These are phyloP conservation scores for Hemisphaericaspora lyxosophila DNA, from an alignment of 1,139 yeast species.

Conservation along the genomic window DNA sequence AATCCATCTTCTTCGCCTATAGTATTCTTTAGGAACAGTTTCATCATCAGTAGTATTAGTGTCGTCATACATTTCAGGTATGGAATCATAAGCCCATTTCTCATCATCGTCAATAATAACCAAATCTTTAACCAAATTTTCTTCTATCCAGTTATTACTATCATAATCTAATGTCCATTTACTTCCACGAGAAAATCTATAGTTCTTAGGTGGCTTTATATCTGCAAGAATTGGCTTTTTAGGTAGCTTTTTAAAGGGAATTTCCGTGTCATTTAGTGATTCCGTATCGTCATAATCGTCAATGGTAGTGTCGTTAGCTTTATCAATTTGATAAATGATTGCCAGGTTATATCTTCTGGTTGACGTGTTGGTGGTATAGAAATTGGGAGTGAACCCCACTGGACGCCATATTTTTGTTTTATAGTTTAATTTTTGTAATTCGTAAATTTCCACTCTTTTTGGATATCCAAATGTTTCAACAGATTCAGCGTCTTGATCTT, in stretches of 20 bases:
- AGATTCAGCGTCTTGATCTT: slow-evolving; percentile 9
- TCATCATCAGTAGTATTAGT: slow-evolving; percentile 15
- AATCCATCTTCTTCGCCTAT: slow-evolving; percentile 58
- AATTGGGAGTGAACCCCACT: slow-evolving; percentile 56
- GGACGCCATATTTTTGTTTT: slow-evolving; percentile 58
- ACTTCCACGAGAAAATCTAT: slow-evolving; percentile 46
- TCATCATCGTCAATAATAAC: slow-evolving; percentile 64
- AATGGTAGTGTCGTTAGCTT: slow-evolving; percentile 4
- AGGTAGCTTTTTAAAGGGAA: slow-evolving; percentile 9
- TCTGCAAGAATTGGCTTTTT: slow-evolving; percentile 25
- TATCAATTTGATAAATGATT: background rate
- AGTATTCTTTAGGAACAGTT: slow-evolving; percentile 19
- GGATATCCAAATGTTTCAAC: slow-evolving; percentile 19
- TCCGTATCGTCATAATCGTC: slow-evolving; percentile 18
- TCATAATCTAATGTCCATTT: slow-evolving; percentile 62
- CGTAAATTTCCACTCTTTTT: slow-evolving; percentile 59
- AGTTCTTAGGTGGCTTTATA: slow-evolving; percentile 55
- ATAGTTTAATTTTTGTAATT: slow-evolving; percentile 59
- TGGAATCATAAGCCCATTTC: slow-evolving; percentile 72
- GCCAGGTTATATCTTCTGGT: slow-evolving; percentile 19
- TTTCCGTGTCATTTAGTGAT: slow-evolving; percentile 11
- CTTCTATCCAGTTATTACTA: slow-evolving; percentile 58
- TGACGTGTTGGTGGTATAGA: slow-evolving; percentile 47
- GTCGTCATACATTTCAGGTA: slow-evolving; percentile 14
- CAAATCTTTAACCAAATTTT: slow-evolving; percentile 48